phyloP scores from a whole-genome alignment of 2,329 filamentous ascomycete genomes.

The Helotiales sp. region DNA sequence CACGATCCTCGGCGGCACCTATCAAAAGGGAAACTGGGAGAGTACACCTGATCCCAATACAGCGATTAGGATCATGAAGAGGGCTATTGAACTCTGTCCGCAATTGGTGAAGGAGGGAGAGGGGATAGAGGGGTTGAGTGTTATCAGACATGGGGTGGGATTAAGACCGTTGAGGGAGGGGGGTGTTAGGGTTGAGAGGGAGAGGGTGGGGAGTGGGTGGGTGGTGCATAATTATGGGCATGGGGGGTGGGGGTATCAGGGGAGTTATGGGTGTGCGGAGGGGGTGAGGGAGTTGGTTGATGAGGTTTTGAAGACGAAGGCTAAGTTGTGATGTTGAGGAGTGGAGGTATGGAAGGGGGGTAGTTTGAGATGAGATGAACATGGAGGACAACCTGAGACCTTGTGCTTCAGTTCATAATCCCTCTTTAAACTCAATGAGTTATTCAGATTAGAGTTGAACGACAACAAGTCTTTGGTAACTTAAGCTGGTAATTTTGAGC shows the following conservation, averaged over 20 bases:
- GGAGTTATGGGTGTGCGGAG: conserved; percentile 69
- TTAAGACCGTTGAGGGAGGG: conserved; percentile 61
- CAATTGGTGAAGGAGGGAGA: conserved; percentile 51
- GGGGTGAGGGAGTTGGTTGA: conserved; percentile 66
- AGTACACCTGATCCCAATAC: conserved; percentile 61
- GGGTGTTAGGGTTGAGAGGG: conserved; percentile 63
- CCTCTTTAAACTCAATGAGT: no score
- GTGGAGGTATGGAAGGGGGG: neutral
- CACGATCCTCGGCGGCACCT: conserved; percentile 66
- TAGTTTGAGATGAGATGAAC: neutral
- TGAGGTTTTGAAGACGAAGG: conserved; percentile 39
- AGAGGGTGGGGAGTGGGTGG: conserved; percentile 53
- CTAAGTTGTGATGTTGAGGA: conserved; percentile 22
- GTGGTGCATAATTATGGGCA: conserved; percentile 65
- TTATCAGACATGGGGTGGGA: conserved; percentile 68
- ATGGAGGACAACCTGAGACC: no score
- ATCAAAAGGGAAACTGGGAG: conserved; percentile 66
- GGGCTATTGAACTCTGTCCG: conserved; percentile 57
- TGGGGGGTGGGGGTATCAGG: conserved; percentile 62
- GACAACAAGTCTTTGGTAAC: no score
- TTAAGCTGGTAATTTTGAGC: no score
- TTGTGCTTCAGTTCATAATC: no score
- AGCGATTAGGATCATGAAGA: conserved; percentile 67
- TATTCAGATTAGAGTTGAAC: no score
- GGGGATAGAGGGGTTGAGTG: conserved; percentile 61